phyloP scores from a whole-genome alignment of 2,329 filamentous ascomycete genomes.

The Aspergillus niger region DNA sequence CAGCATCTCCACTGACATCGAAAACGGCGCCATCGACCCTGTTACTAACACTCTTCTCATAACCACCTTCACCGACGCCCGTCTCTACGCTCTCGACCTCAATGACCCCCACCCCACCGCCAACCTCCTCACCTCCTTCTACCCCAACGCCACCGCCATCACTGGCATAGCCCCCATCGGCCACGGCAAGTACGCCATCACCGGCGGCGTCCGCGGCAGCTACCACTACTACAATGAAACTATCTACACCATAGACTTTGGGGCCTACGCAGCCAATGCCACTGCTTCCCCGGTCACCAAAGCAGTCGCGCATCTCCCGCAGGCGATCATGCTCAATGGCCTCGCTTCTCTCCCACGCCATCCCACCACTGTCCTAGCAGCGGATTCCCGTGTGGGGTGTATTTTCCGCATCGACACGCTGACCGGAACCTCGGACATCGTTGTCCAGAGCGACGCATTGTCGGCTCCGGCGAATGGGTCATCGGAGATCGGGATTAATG shows the following conservation, averaged over 20 bases:
- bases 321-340: conserved; percentile 23
- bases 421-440: conserved; percentile 12
- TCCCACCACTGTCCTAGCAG: conserved; percentile 18
- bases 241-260: conserved; percentile 21
- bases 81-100: conserved; percentile 18
- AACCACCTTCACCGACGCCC: conserved; percentile 19
- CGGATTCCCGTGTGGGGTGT: conserved; percentile 19
- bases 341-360: conserved; percentile 17
- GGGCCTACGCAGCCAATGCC: not conserved
- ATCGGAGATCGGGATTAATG: conserved; percentile 22
- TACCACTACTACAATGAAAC: conserved; percentile 21
- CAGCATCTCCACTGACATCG: conserved; percentile 14
- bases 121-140: conserved; percentile 16
- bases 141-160: conserved; percentile 19
- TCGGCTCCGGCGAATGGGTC: conserved; percentile 8
- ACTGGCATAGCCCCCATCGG: conserved; percentile 23
- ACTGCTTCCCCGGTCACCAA: not conserved
- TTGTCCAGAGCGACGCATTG: conserved; percentile 10
- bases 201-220: conserved; percentile 19
- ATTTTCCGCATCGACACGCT: conserved; percentile 21
- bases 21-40: conserved; percentile 19
- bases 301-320: conserved; percentile 12
- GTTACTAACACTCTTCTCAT: conserved; percentile 21
- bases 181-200: conserved; percentile 21
- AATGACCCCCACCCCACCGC: not conserved